These are phyloP conservation scores for Karstenula rhodostoma DNA, from an alignment of 2,329 filamentous ascomycete species.

Conservation along the genomic window DNA sequence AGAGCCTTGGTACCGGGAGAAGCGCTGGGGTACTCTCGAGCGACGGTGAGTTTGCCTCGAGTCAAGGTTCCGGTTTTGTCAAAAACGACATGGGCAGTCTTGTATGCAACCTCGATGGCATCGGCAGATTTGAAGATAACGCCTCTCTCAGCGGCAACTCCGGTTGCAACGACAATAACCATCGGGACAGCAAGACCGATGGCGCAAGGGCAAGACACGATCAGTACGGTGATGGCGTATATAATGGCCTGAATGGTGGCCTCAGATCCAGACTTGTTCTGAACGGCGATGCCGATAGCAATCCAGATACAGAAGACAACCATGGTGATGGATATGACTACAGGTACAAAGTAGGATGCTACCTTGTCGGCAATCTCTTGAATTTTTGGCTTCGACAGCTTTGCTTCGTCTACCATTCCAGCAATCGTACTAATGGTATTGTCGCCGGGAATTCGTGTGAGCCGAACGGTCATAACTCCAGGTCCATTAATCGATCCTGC, in stretches of 20 bases:
- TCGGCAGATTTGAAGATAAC: slow-evolving; percentile 75
- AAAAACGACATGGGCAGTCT: slow-evolving; percentile 72
- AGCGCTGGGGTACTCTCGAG: slow-evolving; percentile 30
- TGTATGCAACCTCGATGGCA: slow-evolving; percentile 68
- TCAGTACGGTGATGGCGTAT: slow-evolving; percentile 75
- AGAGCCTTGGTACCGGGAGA: slow-evolving; percentile 16
- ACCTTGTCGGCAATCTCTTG: slow-evolving; percentile 74
- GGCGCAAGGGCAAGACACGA: slow-evolving; percentile 83
- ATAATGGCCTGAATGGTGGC: slow-evolving; percentile 71
- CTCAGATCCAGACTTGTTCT: slow-evolving; percentile 49
- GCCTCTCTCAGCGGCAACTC: slow-evolving; percentile 69
- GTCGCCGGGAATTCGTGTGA: slow-evolving; percentile 70
- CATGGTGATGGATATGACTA: slow-evolving; percentile 65
- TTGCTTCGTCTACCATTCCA: slow-evolving; percentile 74
- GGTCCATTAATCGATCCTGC: slow-evolving; percentile 70
- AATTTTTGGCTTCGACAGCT: slow-evolving; percentile 71
- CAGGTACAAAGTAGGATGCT: slow-evolving; percentile 74
- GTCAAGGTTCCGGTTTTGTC: slow-evolving; percentile 85
- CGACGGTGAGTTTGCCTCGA: slow-evolving; percentile 58
- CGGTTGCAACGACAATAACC: slow-evolving; percentile 77
- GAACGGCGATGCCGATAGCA: slow-evolving; percentile 60
- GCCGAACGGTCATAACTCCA: slow-evolving; percentile 57
- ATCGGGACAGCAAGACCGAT: slow-evolving; percentile 79
- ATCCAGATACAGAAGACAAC: slow-evolving; percentile 72
- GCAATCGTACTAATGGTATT: slow-evolving; percentile 78